A percentile compares a stretch with the other conserved stretches of the same genome.
These are phyloP conservation scores for Sugiyamaella neomexicana DNA, from an alignment of 1,139 yeast genomes.

Conservation along the genomic window DNA sequence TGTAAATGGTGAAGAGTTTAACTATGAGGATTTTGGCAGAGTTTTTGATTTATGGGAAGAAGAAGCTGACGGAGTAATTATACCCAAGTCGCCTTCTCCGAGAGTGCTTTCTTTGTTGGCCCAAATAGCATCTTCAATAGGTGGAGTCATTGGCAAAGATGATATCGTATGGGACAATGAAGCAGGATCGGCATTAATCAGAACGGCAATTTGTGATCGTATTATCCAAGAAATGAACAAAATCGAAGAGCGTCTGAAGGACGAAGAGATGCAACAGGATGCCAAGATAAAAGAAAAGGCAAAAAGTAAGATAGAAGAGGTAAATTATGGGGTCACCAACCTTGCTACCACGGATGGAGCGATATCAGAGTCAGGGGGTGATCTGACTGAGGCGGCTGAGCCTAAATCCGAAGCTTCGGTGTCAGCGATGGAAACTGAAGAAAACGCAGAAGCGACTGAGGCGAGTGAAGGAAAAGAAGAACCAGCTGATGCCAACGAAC, in stretches of 20 bases:
- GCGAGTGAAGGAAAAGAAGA: background rate
- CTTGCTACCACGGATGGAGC: no score
- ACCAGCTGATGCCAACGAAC: background rate
- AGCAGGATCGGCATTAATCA: background rate
- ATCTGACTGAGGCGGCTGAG: background rate
- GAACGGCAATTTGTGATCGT: background rate
- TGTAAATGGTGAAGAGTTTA: background rate
- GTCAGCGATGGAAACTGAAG: slow-evolving; percentile 1
- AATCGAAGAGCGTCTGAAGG: background rate
- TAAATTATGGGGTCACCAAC: no score
- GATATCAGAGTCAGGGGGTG: background rate
- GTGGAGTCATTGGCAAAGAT: slow-evolving; percentile 10
- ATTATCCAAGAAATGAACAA: background rate
- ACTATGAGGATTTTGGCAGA: background rate
- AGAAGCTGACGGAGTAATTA: background rate
- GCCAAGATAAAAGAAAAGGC: background rate
- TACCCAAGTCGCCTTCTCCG: slow-evolving; percentile 16
- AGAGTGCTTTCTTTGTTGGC: slow-evolving; percentile 3
- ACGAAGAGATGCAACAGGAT: background rate
- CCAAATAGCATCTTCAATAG: background rate
- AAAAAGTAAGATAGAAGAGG: background rate
- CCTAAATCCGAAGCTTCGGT: no score
- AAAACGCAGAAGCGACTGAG: background rate
- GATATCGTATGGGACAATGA: slow-evolving; percentile 11
- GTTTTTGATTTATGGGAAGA: slow-evolving; percentile 12